These are phyloP conservation scores for Ophiosphaerella herpotricha DNA, from an alignment of 2,329 filamentous ascomycete genomes.

Conservation along the genomic window DNA sequence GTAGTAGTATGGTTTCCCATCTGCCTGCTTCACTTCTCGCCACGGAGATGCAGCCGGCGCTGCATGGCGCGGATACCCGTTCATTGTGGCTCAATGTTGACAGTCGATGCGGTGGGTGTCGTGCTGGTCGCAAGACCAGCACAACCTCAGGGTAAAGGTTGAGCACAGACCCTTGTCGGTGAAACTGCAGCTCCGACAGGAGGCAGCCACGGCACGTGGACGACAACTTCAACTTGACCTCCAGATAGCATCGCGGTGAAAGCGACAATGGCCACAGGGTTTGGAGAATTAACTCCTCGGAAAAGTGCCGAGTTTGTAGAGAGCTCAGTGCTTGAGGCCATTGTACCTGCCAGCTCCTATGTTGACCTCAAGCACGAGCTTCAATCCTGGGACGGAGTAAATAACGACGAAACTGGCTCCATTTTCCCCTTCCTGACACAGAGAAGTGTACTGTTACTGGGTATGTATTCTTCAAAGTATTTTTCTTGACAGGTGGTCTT, in stretches of 20 bases:
- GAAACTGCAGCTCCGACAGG: slow-evolving; percentile 1
- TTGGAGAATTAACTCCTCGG: slow-evolving; percentile 28
- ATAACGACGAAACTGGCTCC: slow-evolving; percentile 52
- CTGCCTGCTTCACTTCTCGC: slow-evolving; percentile 77
- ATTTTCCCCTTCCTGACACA: slow-evolving; percentile 62
- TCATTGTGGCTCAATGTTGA: slow-evolving; percentile 55
- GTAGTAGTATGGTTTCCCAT: slow-evolving; percentile 90
- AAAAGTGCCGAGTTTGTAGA: slow-evolving; percentile 45
- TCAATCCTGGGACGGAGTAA: slow-evolving; percentile 50
- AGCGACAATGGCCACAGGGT: slow-evolving; percentile 24
- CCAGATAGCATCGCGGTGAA: not conserved
- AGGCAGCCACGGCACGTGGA: slow-evolving; percentile 25
- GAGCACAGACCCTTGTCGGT: slow-evolving; percentile 7
- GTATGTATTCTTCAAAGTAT: slow-evolving; percentile 53
- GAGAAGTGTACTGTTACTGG: slow-evolving; percentile 72
- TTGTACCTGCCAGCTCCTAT: slow-evolving; percentile 44
- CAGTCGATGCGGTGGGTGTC: slow-evolving; percentile 7
- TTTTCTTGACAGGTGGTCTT: slow-evolving; percentile 38
- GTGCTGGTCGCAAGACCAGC: slow-evolving; percentile 3
- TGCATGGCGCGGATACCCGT: slow-evolving; percentile 59
- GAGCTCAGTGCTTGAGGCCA: slow-evolving; percentile 45
- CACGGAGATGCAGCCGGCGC: slow-evolving; percentile 57
- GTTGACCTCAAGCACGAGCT: slow-evolving; percentile 47
- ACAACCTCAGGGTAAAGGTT: slow-evolving; percentile 8
- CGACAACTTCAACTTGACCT: slow-evolving; percentile 5